These are phyloP conservation scores for Wickerhamomyces silvicola DNA, from an alignment of 805 yeast genomes.

Conservation along the genomic window DNA sequence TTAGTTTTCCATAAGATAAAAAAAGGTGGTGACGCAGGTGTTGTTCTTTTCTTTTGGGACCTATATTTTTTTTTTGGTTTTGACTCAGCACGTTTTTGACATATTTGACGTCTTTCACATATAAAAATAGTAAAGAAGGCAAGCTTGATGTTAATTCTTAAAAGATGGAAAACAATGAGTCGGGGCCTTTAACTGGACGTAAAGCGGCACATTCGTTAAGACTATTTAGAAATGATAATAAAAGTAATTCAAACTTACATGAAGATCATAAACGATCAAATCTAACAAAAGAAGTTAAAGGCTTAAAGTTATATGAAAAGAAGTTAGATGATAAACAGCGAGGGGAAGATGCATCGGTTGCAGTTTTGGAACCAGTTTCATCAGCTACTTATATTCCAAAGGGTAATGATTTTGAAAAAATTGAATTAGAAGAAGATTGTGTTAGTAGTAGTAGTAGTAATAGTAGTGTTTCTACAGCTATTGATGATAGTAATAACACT, in stretches of 20 bases:
- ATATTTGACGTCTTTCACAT: no score
- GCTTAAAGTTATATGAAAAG: background rate
- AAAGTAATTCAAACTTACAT: background rate
- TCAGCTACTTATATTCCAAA: slow-evolving; percentile 72
- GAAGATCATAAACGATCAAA: background rate
- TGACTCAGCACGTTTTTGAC: no score
- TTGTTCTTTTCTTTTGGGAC: no score
- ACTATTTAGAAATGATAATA: slow-evolving; percentile 37
- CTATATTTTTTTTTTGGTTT: no score
- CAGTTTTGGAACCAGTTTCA: slow-evolving; percentile 49
- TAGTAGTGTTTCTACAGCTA: slow-evolving; percentile 3
- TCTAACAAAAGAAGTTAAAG: background rate
- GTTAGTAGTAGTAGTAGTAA: slow-evolving; percentile 4
- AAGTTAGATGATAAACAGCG: no score
- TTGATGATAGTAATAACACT: no score
- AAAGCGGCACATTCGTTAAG: slow-evolving; percentile 54
- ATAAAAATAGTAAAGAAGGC: no score
- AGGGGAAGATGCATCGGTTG: background rate
- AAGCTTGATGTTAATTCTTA: no score
- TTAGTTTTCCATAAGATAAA: no score
- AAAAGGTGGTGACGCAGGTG: no score
- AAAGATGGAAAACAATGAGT: no score
- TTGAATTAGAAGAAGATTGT: slow-evolving; percentile 9
- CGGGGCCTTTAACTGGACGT: slow-evolving; percentile 46
- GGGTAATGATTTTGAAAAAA: slow-evolving; percentile 31